These are phyloP conservation scores for Moniliophthora roreri DNA, from an alignment of 1,284 basidiomycete genomes.

Conservation along the genomic window DNA sequence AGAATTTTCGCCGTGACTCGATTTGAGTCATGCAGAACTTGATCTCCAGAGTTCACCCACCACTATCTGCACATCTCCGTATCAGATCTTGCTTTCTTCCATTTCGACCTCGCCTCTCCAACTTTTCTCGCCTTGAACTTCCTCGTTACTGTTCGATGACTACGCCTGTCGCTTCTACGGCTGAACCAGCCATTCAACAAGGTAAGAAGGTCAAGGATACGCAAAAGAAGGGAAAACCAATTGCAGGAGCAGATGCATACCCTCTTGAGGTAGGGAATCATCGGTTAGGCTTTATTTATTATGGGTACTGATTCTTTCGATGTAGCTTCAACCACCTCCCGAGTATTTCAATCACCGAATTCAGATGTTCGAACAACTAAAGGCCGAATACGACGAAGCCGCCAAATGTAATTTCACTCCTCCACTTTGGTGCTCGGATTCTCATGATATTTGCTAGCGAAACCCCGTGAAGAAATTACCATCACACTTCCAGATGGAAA, in stretches of 20 bases:
- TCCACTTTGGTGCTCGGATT: conserved; percentile 1
- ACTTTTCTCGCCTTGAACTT: no score
- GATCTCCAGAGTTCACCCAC: conserved; percentile 26
- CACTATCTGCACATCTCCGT: conserved; percentile 26
- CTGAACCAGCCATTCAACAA: conserved; percentile 33
- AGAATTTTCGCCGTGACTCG: no score
- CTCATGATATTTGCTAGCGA: conserved; percentile 45
- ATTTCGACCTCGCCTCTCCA: neutral
- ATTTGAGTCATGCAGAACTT: neutral
- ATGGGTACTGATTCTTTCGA: conserved; percentile 9
- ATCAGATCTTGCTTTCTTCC: conserved; percentile 17
- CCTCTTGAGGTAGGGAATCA: conserved; percentile 60
- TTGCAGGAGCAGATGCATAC: conserved; percentile 38
- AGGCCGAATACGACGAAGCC: conserved; percentile 83
- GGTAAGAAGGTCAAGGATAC: conserved; percentile 48
- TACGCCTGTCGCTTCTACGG: conserved; percentile 31
- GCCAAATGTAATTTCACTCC: conserved; percentile 57
- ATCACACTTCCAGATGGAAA: conserved; percentile 91
- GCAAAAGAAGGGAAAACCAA: conserved; percentile 48
- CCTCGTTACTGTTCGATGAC: conserved; percentile 15
- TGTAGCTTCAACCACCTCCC: conserved; percentile 79
- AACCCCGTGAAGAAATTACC: conserved; percentile 82
- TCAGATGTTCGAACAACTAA: conserved; percentile 88
- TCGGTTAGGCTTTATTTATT: conserved; percentile 7
- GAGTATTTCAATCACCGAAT: conserved; percentile 90